Conservation (phyloP, 2,329 filamentous ascomycete species). For the Colletotrichum abscissum region DNA sequence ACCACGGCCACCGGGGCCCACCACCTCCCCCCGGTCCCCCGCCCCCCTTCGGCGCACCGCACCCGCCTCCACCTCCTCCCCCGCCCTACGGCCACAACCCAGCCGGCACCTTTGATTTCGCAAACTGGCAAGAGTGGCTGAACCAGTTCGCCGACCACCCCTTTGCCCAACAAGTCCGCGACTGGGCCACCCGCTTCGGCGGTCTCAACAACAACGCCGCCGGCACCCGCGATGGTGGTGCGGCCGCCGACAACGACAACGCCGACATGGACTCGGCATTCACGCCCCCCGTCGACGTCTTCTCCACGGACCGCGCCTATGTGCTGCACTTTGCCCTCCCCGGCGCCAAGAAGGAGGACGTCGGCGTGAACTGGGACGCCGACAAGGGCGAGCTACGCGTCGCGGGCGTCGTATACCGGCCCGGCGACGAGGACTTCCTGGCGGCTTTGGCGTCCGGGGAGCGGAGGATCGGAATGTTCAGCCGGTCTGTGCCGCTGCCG, state of each 20-base stretch:
- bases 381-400: slow-evolving; percentile 74
- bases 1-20: slow-evolving; percentile 35
- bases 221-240: slow-evolving; percentile 31
- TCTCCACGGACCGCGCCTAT: slow-evolving; percentile 73
- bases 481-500: slow-evolving; percentile 74
- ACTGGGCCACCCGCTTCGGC: slow-evolving; percentile 44
- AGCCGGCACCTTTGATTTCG: slow-evolving; percentile 48
- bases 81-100: slow-evolving; percentile 39
- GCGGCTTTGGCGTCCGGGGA: slow-evolving; percentile 71
- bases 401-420: slow-evolving; percentile 78
- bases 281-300: slow-evolving; percentile 78
- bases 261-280: slow-evolving; percentile 56
- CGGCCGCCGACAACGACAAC: slow-evolving; percentile 36
- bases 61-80: slow-evolving; percentile 33
- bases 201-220: slow-evolving; percentile 7
- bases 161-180: slow-evolving; percentile 53
- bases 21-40: slow-evolving; percentile 39
- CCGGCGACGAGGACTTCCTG: slow-evolving; percentile 76
- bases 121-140: slow-evolving; percentile 46
- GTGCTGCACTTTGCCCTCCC: slow-evolving; percentile 82
- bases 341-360: slow-evolving; percentile 82
- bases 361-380: slow-evolving; percentile 80
- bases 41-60: slow-evolving; percentile 40
- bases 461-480: slow-evolving; percentile 79
- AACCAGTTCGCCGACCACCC: slow-evolving; percentile 54